A percentile compares a stretch with the other conserved stretches of the same genome.
These are phyloP conservation scores for Gypsophila paniculata DNA, from an alignment of 179 eudicot species.

Conservation along the genomic window DNA sequence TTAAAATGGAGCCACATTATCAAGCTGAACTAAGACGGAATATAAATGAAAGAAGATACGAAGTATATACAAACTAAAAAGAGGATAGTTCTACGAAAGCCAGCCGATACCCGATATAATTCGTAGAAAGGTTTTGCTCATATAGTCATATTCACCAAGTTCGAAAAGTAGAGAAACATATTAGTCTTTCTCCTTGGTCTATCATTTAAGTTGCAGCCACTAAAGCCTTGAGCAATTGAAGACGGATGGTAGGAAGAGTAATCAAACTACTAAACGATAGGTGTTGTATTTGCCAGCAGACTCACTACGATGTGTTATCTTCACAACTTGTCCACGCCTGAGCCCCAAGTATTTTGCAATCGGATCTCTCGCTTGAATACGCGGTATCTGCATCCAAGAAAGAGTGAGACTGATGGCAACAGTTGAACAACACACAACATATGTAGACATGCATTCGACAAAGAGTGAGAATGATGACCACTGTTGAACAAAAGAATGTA, in stretches of 20 bases:
- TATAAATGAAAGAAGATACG: too few species aligned
- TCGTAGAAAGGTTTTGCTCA: not conserved
- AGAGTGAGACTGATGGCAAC: not conserved
- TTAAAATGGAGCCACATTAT: not conserved
- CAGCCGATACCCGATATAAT: not conserved
- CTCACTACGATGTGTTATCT: slow-evolving; percentile 67
- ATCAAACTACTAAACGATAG: slow-evolving; percentile 48
- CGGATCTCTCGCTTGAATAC: slow-evolving; percentile 60
- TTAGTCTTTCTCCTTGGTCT: not conserved
- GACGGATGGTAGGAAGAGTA: not conserved
- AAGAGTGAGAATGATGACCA: not conserved
- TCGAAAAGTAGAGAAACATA: not conserved
- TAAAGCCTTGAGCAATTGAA: not conserved
- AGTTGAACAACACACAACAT: too few species aligned
- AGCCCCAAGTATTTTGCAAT: slow-evolving; percentile 60
- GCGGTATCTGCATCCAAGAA: slow-evolving; percentile 46
- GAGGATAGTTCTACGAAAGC: not conserved
- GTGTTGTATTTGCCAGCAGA: slow-evolving; percentile 65
- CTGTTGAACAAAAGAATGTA: not conserved
- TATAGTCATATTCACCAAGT: not conserved
- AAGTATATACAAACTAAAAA: too few species aligned
- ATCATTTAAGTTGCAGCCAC: not conserved
- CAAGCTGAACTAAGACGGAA: not conserved
- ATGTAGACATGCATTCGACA: too few species aligned
- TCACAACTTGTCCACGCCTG: slow-evolving; percentile 69